A percentile compares a stretch with the other conserved stretches of the same genome.
phyloP scores from a whole-genome alignment of 805 yeast genomes.

The Saturnispora ahearnii region DNA sequence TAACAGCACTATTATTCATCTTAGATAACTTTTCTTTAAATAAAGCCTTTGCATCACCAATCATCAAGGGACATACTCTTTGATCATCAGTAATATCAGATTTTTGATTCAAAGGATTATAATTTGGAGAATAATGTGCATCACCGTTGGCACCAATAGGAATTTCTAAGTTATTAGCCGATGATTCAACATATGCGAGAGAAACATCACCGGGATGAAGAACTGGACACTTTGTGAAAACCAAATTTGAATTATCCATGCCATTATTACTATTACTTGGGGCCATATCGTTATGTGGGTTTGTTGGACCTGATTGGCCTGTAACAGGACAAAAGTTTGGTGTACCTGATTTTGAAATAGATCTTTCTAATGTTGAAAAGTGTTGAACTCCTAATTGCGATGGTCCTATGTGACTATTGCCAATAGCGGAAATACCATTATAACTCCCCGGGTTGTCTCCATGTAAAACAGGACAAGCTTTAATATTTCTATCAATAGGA shows the following conservation, averaged over 20 bases:
- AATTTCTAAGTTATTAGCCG: conserved; percentile 1
- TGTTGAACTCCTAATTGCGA: not conserved
- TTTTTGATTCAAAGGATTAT: not conserved
- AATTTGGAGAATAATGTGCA: not conserved
- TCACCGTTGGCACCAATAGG: conserved; percentile 2
- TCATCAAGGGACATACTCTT: conserved; percentile 38
- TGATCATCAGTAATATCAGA: conserved; percentile 26
- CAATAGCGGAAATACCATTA: not conserved
- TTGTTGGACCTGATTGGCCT: not conserved
- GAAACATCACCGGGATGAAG: conserved; percentile 19
- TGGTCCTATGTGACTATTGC: not conserved
- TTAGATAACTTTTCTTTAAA: conserved; percentile 29
- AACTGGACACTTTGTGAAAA: conserved; percentile 23
- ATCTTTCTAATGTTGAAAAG: not conserved
- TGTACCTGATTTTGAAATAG: not conserved
- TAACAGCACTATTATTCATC: conserved; percentile 25
- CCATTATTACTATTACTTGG: not conserved
- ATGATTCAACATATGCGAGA: conserved; percentile 1
- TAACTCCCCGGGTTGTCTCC: not conserved
- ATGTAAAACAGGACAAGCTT: conserved; percentile 4
- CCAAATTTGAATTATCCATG: conserved; percentile 5
- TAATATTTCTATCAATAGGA: not conserved
- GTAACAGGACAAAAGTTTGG: not conserved
- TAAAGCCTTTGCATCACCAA: conserved; percentile 34
- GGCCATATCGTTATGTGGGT: not conserved